Evolutionary conservation across 441 rosid species (phyloP).

Genomic region (Mallotus japonicus): DNA sequence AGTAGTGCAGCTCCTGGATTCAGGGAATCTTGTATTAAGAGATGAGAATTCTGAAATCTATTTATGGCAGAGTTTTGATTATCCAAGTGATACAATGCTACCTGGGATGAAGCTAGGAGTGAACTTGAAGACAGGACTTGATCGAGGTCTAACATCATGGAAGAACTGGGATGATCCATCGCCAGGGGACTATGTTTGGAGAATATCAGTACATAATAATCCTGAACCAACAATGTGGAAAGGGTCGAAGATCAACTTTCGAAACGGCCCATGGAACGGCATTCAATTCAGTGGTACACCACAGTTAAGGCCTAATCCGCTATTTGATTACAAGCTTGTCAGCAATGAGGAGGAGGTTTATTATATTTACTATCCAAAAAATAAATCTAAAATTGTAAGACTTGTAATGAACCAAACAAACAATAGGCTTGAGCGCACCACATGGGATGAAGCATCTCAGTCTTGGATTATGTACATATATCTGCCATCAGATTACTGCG

Average conservation of each 20-base stretch:
- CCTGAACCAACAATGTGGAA: slow-evolving; percentile 3
- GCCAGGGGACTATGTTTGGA: slow-evolving; percentile 8
- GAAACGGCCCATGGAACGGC: slow-evolving; percentile 24
- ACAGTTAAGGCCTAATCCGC: neutral
- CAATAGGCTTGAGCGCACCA: neutral
- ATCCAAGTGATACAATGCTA: slow-evolving; percentile 16
- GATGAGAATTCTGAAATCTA: slow-evolving; percentile 1
- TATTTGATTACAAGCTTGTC: slow-evolving; percentile 1
- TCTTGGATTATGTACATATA: neutral
- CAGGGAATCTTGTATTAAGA: slow-evolving; percentile 20
- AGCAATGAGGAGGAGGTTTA: neutral
- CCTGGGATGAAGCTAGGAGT: neutral
- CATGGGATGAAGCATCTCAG: slow-evolving; percentile 7
- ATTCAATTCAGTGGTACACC: neutral
- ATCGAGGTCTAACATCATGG: slow-evolving; percentile 17
- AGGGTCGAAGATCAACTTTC: slow-evolving; percentile 5
- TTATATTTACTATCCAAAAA: neutral
- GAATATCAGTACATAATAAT: neutral
- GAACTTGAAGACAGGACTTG: slow-evolving; percentile 15
- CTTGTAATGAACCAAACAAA: slow-evolving; percentile 16
- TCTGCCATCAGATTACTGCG: slow-evolving; percentile 16
- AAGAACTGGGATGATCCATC: slow-evolving; percentile 20
- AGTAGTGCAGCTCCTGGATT: slow-evolving; percentile 21
- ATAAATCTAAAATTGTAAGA: neutral
- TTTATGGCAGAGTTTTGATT: slow-evolving; percentile 28